phyloP scores from a whole-genome alignment of 1,284 basidiomycete species.

The Bondarzewia mesenterica region DNA sequence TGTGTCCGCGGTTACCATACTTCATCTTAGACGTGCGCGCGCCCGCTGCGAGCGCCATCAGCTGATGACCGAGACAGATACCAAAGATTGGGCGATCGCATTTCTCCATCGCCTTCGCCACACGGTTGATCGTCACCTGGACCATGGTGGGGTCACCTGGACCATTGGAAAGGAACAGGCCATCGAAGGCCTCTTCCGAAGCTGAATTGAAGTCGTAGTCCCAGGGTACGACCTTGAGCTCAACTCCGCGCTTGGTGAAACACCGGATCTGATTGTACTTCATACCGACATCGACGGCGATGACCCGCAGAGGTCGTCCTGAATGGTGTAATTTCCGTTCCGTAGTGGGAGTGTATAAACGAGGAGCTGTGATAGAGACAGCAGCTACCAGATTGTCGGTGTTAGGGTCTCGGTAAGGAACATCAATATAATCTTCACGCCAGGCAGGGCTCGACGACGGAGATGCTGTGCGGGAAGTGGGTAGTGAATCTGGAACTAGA shows the following conservation, averaged over 20 bases:
- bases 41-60: conserved; percentile 92
- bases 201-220: conserved; percentile 85
- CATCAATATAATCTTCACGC: conserved; percentile 75
- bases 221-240: conserved; percentile 98
- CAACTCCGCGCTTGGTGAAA: conserved; percentile 88
- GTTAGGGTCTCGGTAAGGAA: conserved; percentile 89
- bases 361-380: conserved; percentile 73
- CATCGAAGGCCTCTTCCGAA: conserved; percentile 79
- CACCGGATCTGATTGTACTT: conserved; percentile 99
- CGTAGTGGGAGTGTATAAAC: conserved; percentile 59
- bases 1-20: conserved; percentile 98
- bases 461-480: conserved; percentile 44
- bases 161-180: conserved; percentile 96
- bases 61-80: conserved; percentile 98
- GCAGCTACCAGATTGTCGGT: conserved; percentile 83
- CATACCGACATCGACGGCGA: conserved; percentile 97
- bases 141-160: conserved; percentile 95
- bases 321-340: conserved; percentile 66
- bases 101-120: conserved; percentile 67
- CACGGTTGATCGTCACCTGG: conserved; percentile 62
- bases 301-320: conserved; percentile 71
- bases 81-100: conserved; percentile 90
- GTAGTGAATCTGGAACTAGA: conserved; percentile 26
- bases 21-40: conserved; percentile 98
- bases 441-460: conserved; percentile 50